Base-by-base conservation (phyloP, 179 eudicot species). In the Monotropa hypopitys region DNA sequence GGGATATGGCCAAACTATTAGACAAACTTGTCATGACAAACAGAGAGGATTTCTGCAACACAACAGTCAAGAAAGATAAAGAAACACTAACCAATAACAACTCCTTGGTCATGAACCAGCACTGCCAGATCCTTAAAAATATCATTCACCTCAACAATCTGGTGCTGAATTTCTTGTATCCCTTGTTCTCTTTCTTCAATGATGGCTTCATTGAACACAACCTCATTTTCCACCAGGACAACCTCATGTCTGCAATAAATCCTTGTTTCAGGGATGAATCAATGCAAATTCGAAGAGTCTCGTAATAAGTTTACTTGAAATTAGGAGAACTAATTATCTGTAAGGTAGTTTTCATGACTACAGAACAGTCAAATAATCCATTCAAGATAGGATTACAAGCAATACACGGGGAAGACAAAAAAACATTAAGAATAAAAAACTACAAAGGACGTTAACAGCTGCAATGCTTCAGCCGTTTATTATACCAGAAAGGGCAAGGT, bases 181-280 rank as follows among this genome's bases (percentile, higher is more conserved):
- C 91, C 91, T 84, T 86, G 89, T 40, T 86, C 89, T 80, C 91
- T 85, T 84, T 88, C 91, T 68, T 88, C 89, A 62, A 88, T 86
- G 47, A 86, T 35, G 70, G 91, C 87, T 68, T 86, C 91, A 79
- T 86, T 86, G 54, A 85, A 84, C 51, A 79, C 79, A 49, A 86
- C 67, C 84, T 88, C 87, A 73, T 82, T 86, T 2, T 85, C 88
- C 79, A 83, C 56, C 20, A 80, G 77, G 50, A 75, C 71, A 20
- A 82, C 84, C 28, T 86, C 84, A 71, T 85, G 87, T 73, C 91
- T 88, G 88, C 82, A 83, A 15, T 46, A 45, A 13, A 50, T 21
- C n/a, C 47, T 47, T 54, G 20, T 12, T 38, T 23, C 10, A n/a
- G 4, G 6, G 4, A 23, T 70, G 16, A 28, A 50, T 73, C 30